Percentiles rank a stretch among this genome's conserved stretches.
phyloP scores from a whole-genome alignment of 345 rosid species.

The Kandelia obovata region DNA sequence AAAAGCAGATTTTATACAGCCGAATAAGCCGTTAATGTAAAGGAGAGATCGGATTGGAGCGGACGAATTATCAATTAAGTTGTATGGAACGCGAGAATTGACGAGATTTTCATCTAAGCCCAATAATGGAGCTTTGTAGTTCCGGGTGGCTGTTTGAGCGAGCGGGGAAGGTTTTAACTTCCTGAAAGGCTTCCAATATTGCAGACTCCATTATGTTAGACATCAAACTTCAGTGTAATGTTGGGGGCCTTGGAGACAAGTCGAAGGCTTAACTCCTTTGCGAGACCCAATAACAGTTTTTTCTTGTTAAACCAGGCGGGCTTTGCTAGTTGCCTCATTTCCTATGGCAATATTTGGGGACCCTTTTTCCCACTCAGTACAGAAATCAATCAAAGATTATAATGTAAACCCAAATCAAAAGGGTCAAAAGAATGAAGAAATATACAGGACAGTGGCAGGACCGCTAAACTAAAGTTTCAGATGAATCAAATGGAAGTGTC shows the following conservation, averaged over 20 bases:
- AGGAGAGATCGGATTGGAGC: too few relatives aligned
- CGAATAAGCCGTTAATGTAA: too few relatives aligned
- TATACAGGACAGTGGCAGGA: slow-evolving; percentile 1
- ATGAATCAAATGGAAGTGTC: slow-evolving; percentile 17
- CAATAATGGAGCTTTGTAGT: too few relatives aligned
- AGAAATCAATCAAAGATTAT: slow-evolving; percentile 1
- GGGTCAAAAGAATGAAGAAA: slow-evolving; percentile 32
- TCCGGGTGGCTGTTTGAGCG: too few relatives aligned
- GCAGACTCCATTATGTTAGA: not conserved
- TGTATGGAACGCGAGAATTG: too few relatives aligned
- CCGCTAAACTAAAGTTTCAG: not conserved
- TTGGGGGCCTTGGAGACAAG: slow-evolving; percentile 20
- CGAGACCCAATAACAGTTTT: too few relatives aligned
- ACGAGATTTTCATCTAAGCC: too few relatives aligned
- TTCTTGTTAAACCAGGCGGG: not conserved
- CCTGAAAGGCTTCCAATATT: slow-evolving; percentile 39
- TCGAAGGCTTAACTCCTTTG: slow-evolving; percentile 15
- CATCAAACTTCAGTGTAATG: not conserved
- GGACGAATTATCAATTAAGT: too few relatives aligned
- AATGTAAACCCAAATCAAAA: slow-evolving; percentile 16
- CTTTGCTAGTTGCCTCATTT: not conserved
- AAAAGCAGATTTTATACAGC: too few relatives aligned
- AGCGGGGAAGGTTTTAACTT: slow-evolving; percentile 18
- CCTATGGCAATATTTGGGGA: not conserved
- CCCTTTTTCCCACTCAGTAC: not conserved